Base-by-base conservation (phyloP, 352 stramenopile species). In the Phytophthora idaei region DNA sequence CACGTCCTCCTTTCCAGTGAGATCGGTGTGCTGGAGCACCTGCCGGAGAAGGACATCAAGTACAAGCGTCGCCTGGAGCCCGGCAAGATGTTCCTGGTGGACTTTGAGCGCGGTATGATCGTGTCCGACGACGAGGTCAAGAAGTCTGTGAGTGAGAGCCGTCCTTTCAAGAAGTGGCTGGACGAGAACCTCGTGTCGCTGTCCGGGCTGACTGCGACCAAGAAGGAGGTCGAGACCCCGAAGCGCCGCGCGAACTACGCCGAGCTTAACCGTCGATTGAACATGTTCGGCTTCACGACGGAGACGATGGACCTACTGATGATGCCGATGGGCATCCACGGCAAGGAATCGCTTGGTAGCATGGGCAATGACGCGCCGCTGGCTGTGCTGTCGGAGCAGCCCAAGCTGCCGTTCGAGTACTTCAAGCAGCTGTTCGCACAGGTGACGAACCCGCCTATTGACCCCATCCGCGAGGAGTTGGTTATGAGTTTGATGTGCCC, bases 21-120 rank as follows among this genome's bases (percentile, higher is more conserved):
- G 78, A 98, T 98, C 27, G 96, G 96, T 67, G 94, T 99, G 9
- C 79, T 98, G 15, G 91, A 96, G 27, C 83, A 97, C 53, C 64
- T 98, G 50, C 77, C 86, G 9, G 93, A 98, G 69, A 74, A 82
- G 29, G 89, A 97, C n/a, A 93, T 99, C 46, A 95, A 94, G 67
- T 85, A 93, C 39, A 98, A 98, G 77, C 90, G 96, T 62, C 89
- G 97, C 58, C 79, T 99, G 50, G 96, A 98, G 69, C 96, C 97
- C 3, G 97, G 97, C 52, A 98, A 99, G 77, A 98, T 99, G 94
- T 98, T 99, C 62, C 78, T 98, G 47, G 94, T 98, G 37, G 96
- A 99, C 64, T 98, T 99, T 61, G 89, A 98, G 77, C 95, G 89
- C 11, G 87, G 96, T 41, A 82, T 89, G 61, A 98, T 99, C 71